A percentile compares a stretch with the other conserved stretches of the same genome.
Evolutionary conservation across 2,329 filamentous ascomycete species (phyloP).

Genomic region (Didymella keratinophila): DNA sequence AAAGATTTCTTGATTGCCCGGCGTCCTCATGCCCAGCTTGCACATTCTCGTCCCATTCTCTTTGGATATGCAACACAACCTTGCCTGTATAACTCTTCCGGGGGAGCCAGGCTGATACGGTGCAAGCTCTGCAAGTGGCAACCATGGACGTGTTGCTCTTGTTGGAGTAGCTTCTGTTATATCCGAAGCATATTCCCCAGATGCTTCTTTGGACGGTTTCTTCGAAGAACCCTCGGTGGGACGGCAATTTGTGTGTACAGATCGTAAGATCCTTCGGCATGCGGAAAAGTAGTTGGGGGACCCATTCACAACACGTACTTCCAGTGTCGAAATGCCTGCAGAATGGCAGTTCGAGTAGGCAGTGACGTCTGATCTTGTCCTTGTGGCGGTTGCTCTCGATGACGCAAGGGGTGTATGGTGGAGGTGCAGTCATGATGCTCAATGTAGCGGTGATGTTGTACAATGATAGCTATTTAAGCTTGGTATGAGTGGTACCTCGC

Average conservation of each 20-base stretch:
- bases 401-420: too few species aligned
- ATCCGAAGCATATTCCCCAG: too few species aligned
- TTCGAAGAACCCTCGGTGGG: neutral
- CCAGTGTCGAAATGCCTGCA: too few species aligned
- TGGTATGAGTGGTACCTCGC: too few species aligned
- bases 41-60: neutral
- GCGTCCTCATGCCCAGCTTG: neutral
- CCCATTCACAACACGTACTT: too few species aligned
- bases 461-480: too few species aligned
- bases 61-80: neutral
- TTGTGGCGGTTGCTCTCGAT: too few species aligned
- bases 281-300: too few species aligned
- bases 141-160: neutral
- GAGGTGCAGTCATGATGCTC: too few species aligned
- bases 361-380: too few species aligned
- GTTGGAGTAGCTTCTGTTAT: neutral
- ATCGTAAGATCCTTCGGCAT: neutral
- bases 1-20: neutral
- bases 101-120: neutral
- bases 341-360: too few species aligned
- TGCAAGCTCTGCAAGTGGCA: neutral
- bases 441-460: too few species aligned
- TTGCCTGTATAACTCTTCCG: neutral
- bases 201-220: neutral
- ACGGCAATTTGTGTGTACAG: neutral